These are phyloP conservation scores for Xylariaceae sp. DNA, from an alignment of 2,329 filamentous ascomycete genomes.

Conservation along the genomic window DNA sequence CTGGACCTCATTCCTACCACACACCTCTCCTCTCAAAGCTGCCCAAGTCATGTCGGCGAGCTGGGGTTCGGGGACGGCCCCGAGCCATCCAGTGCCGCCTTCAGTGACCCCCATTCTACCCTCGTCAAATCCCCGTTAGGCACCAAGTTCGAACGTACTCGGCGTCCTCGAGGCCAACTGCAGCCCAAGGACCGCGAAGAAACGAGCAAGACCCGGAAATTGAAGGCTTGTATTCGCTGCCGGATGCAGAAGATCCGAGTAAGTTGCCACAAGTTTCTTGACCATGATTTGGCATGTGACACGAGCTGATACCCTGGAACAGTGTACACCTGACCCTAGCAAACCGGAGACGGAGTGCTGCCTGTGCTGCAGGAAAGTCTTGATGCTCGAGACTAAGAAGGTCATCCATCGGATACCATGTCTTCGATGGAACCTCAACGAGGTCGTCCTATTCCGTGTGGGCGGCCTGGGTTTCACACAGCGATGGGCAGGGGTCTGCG, in stretches of 20 bases:
- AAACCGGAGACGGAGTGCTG: conserved; percentile 45
- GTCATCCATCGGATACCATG: conserved; percentile 55
- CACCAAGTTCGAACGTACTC: conserved; percentile 14
- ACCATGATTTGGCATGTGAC: conserved; percentile 6
- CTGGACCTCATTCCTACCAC: neutral
- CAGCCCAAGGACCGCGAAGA: conserved; percentile 29
- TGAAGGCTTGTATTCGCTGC: conserved; percentile 53
- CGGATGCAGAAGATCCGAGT: conserved; percentile 53
- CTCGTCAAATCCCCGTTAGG: conserved; percentile 1
- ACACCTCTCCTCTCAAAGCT: neutral
- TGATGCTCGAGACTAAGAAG: conserved; percentile 50
- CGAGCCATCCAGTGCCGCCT: neutral
- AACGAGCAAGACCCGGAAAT: conserved; percentile 36
- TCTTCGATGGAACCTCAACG: conserved; percentile 51
- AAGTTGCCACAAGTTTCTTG: conserved; percentile 33
- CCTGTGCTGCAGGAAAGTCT: conserved; percentile 48
- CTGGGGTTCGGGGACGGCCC: neutral
- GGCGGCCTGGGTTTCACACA: conserved; percentile 53
- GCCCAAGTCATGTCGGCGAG: neutral
- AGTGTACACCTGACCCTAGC: conserved; percentile 48
- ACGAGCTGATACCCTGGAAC: conserved; percentile 14
- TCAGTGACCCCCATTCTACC: neutral
- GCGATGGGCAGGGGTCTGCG: conserved; percentile 50
- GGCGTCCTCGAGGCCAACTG: conserved; percentile 26
- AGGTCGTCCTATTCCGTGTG: conserved; percentile 50